phyloP scores from a whole-genome alignment of 148 eudicot genomes.

The Nepenthes gracilis region DNA sequence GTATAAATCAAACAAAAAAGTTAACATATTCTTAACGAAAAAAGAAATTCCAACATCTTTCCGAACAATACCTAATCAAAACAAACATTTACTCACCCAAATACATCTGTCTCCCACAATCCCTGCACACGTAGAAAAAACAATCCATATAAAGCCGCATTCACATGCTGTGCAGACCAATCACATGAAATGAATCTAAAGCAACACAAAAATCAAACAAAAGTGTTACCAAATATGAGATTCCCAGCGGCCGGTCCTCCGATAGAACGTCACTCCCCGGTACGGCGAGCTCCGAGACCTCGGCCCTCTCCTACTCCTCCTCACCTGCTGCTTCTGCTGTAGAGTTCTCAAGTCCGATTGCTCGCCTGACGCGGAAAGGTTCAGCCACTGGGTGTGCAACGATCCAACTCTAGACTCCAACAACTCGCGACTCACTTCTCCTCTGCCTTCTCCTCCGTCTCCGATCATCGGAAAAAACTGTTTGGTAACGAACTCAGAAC shows the following conservation, averaged over 20 bases:
- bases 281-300: slow-evolving; percentile 18
- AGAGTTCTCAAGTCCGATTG: not conserved
- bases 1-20: not conserved
- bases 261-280: slow-evolving; percentile 19
- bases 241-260: slow-evolving; percentile 22
- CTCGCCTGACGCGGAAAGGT: slow-evolving; percentile 3
- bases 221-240: slow-evolving; percentile 17
- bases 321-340: slow-evolving; percentile 3
- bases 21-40: no score
- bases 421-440: not conserved
- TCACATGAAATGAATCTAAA: not conserved
- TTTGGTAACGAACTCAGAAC: slow-evolving; percentile 1
- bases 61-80: not conserved
- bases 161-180: not conserved
- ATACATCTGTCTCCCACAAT: slow-evolving; percentile 90
- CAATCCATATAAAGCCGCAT: not conserved
- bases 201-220: not conserved
- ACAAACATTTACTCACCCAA: slow-evolving; percentile 37
- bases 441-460: not conserved
- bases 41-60: no score
- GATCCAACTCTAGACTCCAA: slow-evolving; percentile 12
- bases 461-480: slow-evolving; percentile 6
- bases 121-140: slow-evolving; percentile 32
- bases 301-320: slow-evolving; percentile 19
- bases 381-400: slow-evolving; percentile 7